Evolutionary conservation across 768 basidiomycete species (phyloP).

Genomic region (Suillus brevipes): DNA sequence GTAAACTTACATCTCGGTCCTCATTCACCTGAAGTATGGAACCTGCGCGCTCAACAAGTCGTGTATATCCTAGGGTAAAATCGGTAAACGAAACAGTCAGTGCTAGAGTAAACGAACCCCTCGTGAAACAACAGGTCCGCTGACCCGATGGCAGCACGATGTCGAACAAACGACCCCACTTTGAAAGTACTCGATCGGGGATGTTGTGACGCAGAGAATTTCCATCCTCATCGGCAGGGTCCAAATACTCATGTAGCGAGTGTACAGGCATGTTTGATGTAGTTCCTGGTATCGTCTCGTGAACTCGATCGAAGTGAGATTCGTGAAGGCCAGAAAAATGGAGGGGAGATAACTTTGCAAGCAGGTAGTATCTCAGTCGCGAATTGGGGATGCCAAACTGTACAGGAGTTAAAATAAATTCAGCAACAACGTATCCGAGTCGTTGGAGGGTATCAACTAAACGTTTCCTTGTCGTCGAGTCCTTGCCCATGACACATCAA

Average conservation of each 20-base stretch:
- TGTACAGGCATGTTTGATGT: not conserved
- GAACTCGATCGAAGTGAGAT: conserved; percentile 30
- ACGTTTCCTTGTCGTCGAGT: conserved; percentile 59
- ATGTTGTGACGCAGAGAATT: conserved; percentile 37
- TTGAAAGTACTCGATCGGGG: conserved; percentile 61
- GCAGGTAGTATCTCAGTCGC: conserved; percentile 75
- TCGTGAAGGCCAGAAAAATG: conserved; percentile 33
- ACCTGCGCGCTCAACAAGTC: conserved; percentile 73
- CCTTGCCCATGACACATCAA: conserved; percentile 39
- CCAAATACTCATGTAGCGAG: conserved; percentile 16
- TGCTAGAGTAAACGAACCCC: conserved; percentile 45
- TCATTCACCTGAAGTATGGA: conserved; percentile 77
- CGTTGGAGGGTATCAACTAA: conserved; percentile 52
- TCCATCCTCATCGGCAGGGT: conserved; percentile 14
- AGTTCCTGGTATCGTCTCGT: conserved; percentile 54
- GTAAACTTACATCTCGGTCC: conserved; percentile 53
- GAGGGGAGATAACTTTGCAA: conserved; percentile 55
- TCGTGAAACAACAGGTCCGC: conserved; percentile 78
- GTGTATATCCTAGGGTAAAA: conserved; percentile 60
- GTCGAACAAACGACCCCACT: conserved; percentile 81
- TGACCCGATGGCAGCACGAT: conserved; percentile 65
- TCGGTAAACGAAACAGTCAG: not conserved
- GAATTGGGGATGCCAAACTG: conserved; percentile 85
- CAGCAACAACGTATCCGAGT: conserved; percentile 57
- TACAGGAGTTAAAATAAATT: conserved; percentile 71